Conservation (phyloP, 306 rosid species). For the Canavalia ensiformis region DNA sequence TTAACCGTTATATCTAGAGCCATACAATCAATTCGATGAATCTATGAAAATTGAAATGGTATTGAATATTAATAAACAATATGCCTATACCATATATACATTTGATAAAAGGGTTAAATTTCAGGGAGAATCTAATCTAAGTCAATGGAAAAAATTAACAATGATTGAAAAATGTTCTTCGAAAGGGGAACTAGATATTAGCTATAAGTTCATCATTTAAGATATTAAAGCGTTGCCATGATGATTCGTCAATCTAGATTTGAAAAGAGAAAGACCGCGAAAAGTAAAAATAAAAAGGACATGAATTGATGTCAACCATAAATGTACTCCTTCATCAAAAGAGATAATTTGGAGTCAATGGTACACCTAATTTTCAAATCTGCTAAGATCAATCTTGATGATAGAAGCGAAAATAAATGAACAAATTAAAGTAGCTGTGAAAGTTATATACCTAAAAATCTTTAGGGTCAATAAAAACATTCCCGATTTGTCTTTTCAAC, state of each 20-base stretch:
- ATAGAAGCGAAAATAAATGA: neutral
- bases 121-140: neutral
- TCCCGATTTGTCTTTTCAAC: conserved; percentile 60
- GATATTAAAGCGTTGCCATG: neutral
- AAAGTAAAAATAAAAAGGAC: neutral
- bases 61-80: conserved; percentile 1
- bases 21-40: neutral
- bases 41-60: neutral
- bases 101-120: neutral
- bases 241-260: conserved; percentile 25
- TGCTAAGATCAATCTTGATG: conserved; percentile 29
- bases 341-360: conserved; percentile 5
- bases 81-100: neutral
- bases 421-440: neutral
- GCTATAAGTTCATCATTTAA: neutral
- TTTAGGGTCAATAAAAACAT: conserved; percentile 81
- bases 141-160: neutral
- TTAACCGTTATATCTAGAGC: too few relatives aligned
- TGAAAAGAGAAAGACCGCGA: neutral
- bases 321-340: neutral
- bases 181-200: neutral
- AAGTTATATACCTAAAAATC: conserved; percentile 59
- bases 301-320: conserved; percentile 12
- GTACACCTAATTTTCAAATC: conserved; percentile 7
- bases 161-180: neutral